A percentile compares a stretch with the other conserved stretches of the same genome.
Conservation (phyloP, 2,329 filamentous ascomycete genomes). For the Akanthomyces uredinophilus region DNA sequence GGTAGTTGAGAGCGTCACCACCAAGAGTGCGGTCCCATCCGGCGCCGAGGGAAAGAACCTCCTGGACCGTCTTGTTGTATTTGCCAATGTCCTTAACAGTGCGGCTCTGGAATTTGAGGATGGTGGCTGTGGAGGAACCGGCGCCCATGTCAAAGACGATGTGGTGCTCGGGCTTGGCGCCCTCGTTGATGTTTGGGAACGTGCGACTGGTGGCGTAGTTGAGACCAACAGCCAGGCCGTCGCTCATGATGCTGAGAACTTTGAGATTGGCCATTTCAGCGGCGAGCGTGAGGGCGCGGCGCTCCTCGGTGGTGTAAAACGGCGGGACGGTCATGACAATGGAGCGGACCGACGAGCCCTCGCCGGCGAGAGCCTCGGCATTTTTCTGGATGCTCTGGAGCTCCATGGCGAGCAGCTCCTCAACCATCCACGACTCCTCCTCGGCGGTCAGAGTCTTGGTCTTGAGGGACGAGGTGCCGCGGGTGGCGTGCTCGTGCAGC, state of each 20-base stretch:
- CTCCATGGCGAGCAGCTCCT: conserved; percentile 95
- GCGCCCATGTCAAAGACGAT: conserved; percentile 97
- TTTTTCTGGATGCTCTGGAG: conserved; percentile 87
- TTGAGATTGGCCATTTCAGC: conserved; percentile 84
- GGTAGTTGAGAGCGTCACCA: conserved; percentile 80
- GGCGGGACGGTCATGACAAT: conserved; percentile 84
- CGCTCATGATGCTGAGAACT: conserved; percentile 77
- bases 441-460: conserved; percentile 61
- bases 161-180: conserved; percentile 83
- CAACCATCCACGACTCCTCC: conserved; percentile 69
- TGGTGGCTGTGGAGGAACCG: conserved; percentile 83
- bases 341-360: conserved; percentile 68
- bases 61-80: conserved; percentile 94
- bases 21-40: conserved; percentile 89
- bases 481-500: conserved; percentile 53
- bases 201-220: conserved; percentile 92
- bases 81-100: conserved; percentile 87
- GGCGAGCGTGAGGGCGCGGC: conserved; percentile 75
- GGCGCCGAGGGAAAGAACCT: conserved; percentile 80
- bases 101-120: conserved; percentile 84
- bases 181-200: conserved; percentile 79
- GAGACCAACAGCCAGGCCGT: conserved; percentile 85
- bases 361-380: conserved; percentile 75
- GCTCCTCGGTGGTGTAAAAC: conserved; percentile 89
- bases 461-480: conserved; percentile 74